Conservation (phyloP, 2,329 filamentous ascomycete species). For the Cladophialophora yegresii region DNA sequence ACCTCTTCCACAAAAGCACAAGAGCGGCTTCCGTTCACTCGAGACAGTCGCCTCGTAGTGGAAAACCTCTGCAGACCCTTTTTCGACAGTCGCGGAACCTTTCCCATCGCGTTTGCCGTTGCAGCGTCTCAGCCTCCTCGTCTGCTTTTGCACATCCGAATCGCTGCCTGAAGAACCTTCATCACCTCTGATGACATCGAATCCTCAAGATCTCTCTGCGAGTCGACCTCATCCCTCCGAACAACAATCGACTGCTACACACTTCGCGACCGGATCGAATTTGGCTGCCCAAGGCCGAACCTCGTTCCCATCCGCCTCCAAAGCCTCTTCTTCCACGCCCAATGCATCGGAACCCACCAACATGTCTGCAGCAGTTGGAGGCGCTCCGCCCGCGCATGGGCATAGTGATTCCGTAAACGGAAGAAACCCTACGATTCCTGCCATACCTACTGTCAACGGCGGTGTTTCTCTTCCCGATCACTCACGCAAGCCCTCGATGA, state of each 20-base stretch:
- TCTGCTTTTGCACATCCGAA: constrained; percentile 22
- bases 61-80: constrained; percentile 7
- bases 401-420: constrained; percentile 37
- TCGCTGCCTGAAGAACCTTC: constrained; percentile 17
- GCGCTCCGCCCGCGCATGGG: constrained; percentile 34
- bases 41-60: constrained; percentile 38
- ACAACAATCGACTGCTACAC: constrained; percentile 15
- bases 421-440: constrained; percentile 54
- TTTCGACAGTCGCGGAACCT: constrained; percentile 5
- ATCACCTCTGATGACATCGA: constrained; percentile 35
- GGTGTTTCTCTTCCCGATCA: constrained; percentile 63
- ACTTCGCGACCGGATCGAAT: constrained; percentile 33
- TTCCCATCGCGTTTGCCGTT: constrained; percentile 31
- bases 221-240: constrained; percentile 26
- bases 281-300: constrained; percentile 33
- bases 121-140: constrained; percentile 28
- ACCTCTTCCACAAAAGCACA: constrained; percentile 29
- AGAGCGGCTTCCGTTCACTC: constrained; percentile 39
- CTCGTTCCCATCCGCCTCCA: constrained; percentile 31
- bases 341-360: constrained; percentile 39
- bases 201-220: constrained; percentile 23
- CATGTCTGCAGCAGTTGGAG: constrained; percentile 38
- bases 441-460: constrained; percentile 70
- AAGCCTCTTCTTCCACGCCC: constrained; percentile 27
- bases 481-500: constrained; percentile 82